phyloP scores from a whole-genome alignment of 139 green algal genomes.

The Chlorella sp. region DNA sequence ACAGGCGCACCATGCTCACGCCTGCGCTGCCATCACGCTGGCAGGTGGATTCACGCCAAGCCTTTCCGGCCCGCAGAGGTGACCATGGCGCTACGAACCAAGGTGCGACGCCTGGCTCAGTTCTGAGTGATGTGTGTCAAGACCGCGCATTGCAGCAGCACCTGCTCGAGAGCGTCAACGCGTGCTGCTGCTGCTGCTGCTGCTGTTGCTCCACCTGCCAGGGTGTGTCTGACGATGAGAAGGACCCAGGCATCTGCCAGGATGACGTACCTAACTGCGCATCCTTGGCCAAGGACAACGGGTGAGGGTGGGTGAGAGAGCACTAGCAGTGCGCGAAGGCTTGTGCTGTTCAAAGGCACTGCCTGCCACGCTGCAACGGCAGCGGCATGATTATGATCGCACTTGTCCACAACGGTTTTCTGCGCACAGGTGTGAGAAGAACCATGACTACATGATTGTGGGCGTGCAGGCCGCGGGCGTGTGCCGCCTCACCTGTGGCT shows the following conservation, averaged over 20 bases:
- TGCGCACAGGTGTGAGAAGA: neutral
- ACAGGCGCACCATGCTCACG: too few relatives aligned
- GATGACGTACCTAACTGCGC: neutral
- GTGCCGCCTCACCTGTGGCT: neutral
- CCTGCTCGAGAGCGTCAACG: neutral
- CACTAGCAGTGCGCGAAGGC: neutral
- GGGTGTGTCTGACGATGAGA: neutral
- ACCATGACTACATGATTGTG: neutral
- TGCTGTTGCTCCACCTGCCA: neutral
- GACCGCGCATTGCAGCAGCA: neutral
- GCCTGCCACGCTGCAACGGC: too few relatives aligned
- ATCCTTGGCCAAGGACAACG: neutral
- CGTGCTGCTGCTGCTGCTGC: neutral
- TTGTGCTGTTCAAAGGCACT: neutral
- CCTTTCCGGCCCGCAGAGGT: slow-evolving; percentile 31
- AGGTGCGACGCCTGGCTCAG: neutral
- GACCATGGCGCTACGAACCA: neutral
- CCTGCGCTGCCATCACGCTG: too few relatives aligned
- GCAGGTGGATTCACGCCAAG: slow-evolving; percentile 44
- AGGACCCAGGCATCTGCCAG: neutral
- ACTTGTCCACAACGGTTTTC: neutral
- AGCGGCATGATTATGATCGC: too few relatives aligned
- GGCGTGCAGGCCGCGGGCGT: neutral
- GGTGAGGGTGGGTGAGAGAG: neutral
- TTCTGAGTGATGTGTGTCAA: neutral